Evolutionary conservation across 225 moss, liverwort and hornwort species (phyloP), one percentile per base, ranked within the genome.

Genomic region (Sphagnum contortum): DNA sequence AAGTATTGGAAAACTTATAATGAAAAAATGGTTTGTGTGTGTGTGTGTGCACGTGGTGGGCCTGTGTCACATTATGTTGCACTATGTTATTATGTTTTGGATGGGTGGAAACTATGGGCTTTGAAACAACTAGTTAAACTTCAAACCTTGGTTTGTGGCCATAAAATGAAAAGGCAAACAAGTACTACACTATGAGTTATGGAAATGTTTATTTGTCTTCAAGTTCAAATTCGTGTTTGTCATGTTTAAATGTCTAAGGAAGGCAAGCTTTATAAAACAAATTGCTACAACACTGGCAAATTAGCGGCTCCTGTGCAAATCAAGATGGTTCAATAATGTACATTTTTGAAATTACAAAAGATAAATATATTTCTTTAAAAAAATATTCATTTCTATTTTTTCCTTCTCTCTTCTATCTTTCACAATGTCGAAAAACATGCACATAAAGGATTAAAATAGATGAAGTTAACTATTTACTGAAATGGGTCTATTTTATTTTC

Each of bases 181-280:
- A 70, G 80, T 3, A 84, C 77, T 55, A 84, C 84, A 44, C 49
- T 84, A 54, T 75, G 80, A 4, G 81, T 75, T 13, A 78, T 84
- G 75, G 80, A 84, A 75, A 80, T 80, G 3, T 60, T 84, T 3
- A 80, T 84, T 1, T 73, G 84, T 56, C 75, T 84, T 60, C 84
- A 84, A 70, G 84, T 80, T 55, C 80, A 80, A 6, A 73, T 84
- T 44, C 75, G 84, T 50, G 84, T 77, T 5, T 63, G 73, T 50
- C 71, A 73, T 61, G 84, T 80, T 29, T 80, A 80, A 12, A 84
- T 84, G 77, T 84, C 84, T 1, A 80, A 73, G 67, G 84, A 84
- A 75, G 84, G 48, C 80, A 76, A 53, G 75, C 73, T 11, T 80
- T 80, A 50, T 80, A 84, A 12, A 80, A 68, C 64, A 80, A 78